Conservation (phyloP, 164 flowering plant species). For the Euptelea pleiosperma region DNA sequence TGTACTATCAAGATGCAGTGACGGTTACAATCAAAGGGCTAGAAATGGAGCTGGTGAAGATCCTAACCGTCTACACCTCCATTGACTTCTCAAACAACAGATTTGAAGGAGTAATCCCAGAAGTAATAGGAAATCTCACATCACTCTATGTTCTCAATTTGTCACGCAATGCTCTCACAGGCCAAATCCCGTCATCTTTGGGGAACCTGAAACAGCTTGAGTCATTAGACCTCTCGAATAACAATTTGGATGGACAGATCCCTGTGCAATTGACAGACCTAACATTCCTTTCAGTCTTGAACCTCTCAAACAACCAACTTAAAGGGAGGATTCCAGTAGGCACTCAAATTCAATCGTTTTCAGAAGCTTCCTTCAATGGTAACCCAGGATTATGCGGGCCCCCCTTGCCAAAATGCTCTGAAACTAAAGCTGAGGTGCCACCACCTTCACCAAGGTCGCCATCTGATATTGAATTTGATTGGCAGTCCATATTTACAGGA, state of each 20-base stretch:
- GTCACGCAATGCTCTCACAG: conserved; percentile 28
- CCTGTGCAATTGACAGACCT: conserved; percentile 22
- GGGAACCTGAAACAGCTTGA: conserved; percentile 29
- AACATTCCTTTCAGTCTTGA: conserved; percentile 27
- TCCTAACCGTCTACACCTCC: conserved; percentile 35
- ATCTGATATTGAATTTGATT: conserved; percentile 16
- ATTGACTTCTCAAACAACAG: conserved; percentile 53
- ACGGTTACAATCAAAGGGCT: conserved; percentile 44
- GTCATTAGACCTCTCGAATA: conserved; percentile 31
- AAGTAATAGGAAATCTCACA: conserved; percentile 29
- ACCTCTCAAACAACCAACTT: conserved; percentile 33
- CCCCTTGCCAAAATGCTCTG: conserved; percentile 16
- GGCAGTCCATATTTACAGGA: conserved; percentile 43
- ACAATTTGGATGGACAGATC: conserved; percentile 32
- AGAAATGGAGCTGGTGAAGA: conserved; percentile 33
- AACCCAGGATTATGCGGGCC: conserved; percentile 33
- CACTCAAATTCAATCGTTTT: conserved; percentile 28
- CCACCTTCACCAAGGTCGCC: no score
- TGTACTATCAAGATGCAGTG: conserved; percentile 38
- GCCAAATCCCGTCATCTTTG: conserved; percentile 32
- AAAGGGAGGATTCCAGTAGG: conserved; percentile 32
- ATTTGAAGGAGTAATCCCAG: conserved; percentile 53
- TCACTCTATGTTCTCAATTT: conserved; percentile 47
- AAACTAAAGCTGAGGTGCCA: not conserved
- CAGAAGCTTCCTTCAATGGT: conserved; percentile 21